Conservation (phyloP, 371 early-diverging fungal species). For the Mortierella sp. region DNA sequence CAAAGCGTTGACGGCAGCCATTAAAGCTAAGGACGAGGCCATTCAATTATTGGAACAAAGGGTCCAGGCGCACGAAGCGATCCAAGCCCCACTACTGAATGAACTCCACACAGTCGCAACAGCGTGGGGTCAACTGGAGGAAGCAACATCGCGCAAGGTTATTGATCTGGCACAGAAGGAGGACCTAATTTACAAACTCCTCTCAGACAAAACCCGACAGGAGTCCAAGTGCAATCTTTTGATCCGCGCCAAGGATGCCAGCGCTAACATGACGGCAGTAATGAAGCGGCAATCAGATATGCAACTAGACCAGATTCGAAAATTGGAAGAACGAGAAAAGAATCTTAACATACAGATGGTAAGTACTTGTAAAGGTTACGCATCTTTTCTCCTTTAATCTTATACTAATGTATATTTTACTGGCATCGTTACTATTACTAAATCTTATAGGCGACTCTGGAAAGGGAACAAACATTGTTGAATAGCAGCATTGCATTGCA, state of each 20-base stretch:
- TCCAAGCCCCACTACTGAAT: slow-evolving; percentile 59
- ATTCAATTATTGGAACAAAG: slow-evolving; percentile 61
- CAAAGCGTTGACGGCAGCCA: slow-evolving; percentile 29
- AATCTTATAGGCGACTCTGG: slow-evolving; percentile 49
- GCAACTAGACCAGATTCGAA: slow-evolving; percentile 85
- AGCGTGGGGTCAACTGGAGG: slow-evolving; percentile 85
- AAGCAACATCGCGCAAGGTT: slow-evolving; percentile 82
- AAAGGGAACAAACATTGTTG: slow-evolving; percentile 47
- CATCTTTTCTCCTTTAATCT: background rate
- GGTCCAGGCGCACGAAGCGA: slow-evolving; percentile 36
- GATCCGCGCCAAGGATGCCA: slow-evolving; percentile 77
- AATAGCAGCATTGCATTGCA: slow-evolving; percentile 28
- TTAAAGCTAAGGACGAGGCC: slow-evolving; percentile 47
- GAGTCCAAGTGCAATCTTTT: slow-evolving; percentile 59
- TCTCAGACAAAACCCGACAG: slow-evolving; percentile 68
- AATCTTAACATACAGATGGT: slow-evolving; percentile 72
- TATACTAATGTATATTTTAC: background rate
- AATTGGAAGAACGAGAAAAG: slow-evolving; percentile 83
- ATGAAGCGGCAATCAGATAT: slow-evolving; percentile 83
- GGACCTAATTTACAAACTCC: slow-evolving; percentile 80
- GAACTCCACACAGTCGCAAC: slow-evolving; percentile 85
- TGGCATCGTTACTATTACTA: no score
- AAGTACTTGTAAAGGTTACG: background rate
- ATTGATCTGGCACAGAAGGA: slow-evolving; percentile 81
- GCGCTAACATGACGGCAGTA: slow-evolving; percentile 74